These are phyloP conservation scores for Lactarius sp. DNA, from an alignment of 768 basidiomycete genomes.

Conservation along the genomic window DNA sequence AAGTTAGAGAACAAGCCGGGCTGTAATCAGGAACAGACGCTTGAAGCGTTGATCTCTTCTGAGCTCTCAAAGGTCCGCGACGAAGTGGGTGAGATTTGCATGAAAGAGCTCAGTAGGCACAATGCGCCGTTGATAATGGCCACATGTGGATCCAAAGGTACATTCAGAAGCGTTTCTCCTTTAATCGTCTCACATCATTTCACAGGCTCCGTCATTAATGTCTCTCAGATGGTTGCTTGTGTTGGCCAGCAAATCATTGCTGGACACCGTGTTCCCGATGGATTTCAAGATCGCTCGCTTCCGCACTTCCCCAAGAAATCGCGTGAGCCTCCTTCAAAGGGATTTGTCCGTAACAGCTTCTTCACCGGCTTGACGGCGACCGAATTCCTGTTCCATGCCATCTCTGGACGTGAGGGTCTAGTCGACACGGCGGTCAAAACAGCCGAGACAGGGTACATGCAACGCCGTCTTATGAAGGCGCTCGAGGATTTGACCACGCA, in stretches of 20 bases:
- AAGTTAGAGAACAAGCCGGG: constrained; percentile 96
- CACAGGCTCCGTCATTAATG: constrained; percentile 96
- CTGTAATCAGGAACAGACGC: constrained; percentile 92
- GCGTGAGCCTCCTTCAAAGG: constrained; percentile 92
- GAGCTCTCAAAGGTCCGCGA: constrained; percentile 94
- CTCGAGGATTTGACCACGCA: constrained; percentile 94
- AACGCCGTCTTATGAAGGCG: constrained; percentile 97
- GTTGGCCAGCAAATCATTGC: constrained; percentile 99
- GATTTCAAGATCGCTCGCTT: constrained; percentile 98
- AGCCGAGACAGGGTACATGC: constrained; percentile 99
- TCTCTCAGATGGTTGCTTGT: constrained; percentile 99
- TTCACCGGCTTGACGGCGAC: constrained; percentile 87
- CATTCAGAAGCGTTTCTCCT: not conserved
- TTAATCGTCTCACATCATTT: constrained; percentile 21
- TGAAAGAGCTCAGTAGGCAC: constrained; percentile 95
- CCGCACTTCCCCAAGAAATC: constrained; percentile 98
- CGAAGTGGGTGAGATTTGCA: constrained; percentile 94
- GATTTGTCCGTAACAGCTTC: constrained; percentile 97
- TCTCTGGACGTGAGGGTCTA: constrained; percentile 95
- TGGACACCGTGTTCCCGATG: constrained; percentile 96
- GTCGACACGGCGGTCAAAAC: constrained; percentile 99
- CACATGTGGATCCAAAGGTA: constrained; percentile 97
- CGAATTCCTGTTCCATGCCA: constrained; percentile 98
- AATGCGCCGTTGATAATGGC: constrained; percentile 99
- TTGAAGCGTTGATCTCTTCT: constrained; percentile 94